phyloP scores from a whole-genome alignment of 345 rosid species.

The Acer negundo region DNA sequence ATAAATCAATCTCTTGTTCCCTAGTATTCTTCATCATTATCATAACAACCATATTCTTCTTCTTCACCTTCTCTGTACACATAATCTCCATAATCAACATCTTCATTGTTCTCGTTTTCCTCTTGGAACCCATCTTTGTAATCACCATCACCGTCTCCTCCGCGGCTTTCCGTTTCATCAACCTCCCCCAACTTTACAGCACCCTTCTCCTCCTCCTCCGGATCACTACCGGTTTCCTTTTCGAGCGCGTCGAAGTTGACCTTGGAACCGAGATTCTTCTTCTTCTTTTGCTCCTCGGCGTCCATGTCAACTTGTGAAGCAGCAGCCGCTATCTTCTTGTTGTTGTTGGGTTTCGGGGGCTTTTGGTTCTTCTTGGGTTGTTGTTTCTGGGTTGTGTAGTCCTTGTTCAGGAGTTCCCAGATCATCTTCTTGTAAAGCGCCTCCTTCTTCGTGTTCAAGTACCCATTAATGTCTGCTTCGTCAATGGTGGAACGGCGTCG shows the following conservation, averaged over 20 bases:
- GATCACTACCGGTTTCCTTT: background rate
- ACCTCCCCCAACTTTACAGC: background rate
- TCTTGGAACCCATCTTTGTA: background rate
- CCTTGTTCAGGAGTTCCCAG: constrained; percentile 12
- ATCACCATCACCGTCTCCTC: background rate
- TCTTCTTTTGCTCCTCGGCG: background rate
- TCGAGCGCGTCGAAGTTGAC: constrained; percentile 9
- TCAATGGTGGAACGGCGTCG: background rate
- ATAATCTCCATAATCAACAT: background rate
- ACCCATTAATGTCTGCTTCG: constrained; percentile 11
- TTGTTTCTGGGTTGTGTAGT: background rate
- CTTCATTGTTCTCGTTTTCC: background rate
- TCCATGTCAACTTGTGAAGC: constrained; percentile 6
- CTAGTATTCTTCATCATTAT: background rate
- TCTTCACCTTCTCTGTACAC: background rate
- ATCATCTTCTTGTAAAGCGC: constrained; percentile 13
- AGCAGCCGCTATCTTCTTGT: background rate
- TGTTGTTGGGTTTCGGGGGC: background rate
- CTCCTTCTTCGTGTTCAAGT: constrained; percentile 18
- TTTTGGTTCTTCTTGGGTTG: background rate
- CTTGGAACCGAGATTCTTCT: background rate
- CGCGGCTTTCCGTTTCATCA: background rate
- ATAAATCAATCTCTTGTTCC: too few species aligned
- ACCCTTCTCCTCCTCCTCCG: background rate
- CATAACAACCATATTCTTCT: background rate